Evolutionary conservation across 1,284 basidiomycete genomes (phyloP), one percentile per base, ranked within the genome.

Genomic region (Cryptococcus wingfieldii): DNA sequence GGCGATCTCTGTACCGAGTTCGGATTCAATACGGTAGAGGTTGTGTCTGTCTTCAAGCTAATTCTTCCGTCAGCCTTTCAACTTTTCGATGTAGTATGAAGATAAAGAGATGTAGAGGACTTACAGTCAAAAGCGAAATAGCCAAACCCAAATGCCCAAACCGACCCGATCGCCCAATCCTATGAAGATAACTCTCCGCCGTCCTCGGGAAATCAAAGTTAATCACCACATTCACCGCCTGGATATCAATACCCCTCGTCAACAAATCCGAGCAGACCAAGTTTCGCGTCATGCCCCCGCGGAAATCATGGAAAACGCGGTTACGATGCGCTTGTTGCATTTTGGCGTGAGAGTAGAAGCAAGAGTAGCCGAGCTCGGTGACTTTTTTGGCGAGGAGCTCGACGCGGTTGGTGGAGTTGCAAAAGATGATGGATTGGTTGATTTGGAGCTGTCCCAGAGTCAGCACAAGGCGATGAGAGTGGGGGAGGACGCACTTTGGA

Each of bases 191-290:
- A 3, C 94, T 97, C 79, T 98, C 95, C 55, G 90, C 90, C 72
- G 95, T 97, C 83, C 97, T 96, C 60, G 95, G 95, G 79, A 98
- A 97, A 77, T 97, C 94, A 75, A 98, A 98, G 81, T 98, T 98
- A 83, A 98, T 98, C 70, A 98, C 95, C 69, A 98, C 95, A 77
- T 98, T 98, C 62, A 98, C 95, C 46, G 95, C 95, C 80, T 98
- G 94, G 75, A 98, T 98, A 78, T 98, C 96, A 78, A 98, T 98
- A 82, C 95, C 95, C 70, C 96, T 89, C 9, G 95, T 98, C 69
- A 98, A 85, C 60, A 98, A 84, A 80, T 98, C 93, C 27, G 83
- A 85, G 81, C 96, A 98, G 71, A 98, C 95, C 63, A 98, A 85
- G 79, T 98, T 98, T 66, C 95, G 88, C 81, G 94, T 98, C 54